Evolutionary conservation across 2,329 filamentous ascomycete genomes (phyloP).

Genomic region (Pseudogymnoascus sp.): DNA sequence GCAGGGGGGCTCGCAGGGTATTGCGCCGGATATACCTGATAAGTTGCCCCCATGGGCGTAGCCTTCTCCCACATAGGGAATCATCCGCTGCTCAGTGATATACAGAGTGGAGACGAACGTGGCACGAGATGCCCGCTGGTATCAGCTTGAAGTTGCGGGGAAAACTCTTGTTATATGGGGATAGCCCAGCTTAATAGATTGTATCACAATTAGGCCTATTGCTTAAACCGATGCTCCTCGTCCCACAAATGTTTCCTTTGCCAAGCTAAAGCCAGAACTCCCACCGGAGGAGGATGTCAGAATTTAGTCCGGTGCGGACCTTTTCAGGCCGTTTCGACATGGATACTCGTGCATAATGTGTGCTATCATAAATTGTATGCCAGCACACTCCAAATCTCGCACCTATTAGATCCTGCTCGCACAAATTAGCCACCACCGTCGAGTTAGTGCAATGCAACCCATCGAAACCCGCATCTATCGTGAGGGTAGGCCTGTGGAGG

Average conservation of each 20-base stretch:
- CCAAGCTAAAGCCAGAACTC: neutral
- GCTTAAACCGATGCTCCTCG: neutral
- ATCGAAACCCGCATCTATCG: neutral
- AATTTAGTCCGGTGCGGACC: neutral
- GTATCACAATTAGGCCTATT: neutral
- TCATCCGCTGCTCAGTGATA: neutral
- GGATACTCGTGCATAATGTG: neutral
- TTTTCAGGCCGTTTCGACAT: neutral
- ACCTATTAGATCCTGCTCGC: neutral
- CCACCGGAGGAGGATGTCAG: neutral
- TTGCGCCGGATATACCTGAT: neutral
- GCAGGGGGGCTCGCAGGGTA: neutral
- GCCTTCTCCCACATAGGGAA: neutral
- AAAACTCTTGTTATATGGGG: constrained; percentile 5
- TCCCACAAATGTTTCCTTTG: neutral
- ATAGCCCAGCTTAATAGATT: neutral
- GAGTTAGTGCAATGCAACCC: neutral
- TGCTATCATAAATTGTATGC: neutral
- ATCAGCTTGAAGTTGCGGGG: constrained; percentile 2
- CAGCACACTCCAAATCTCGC: neutral
- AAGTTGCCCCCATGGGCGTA: neutral
- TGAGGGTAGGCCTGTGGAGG: neutral
- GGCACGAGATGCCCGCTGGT: constrained; percentile 1
- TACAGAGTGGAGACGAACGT: neutral
- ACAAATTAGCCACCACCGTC: neutral